A percentile compares a stretch with the other conserved stretches of the same genome.
These are phyloP conservation scores for Xylariaceae sp. DNA, from an alignment of 2,329 filamentous ascomycete species.

Conservation along the genomic window DNA sequence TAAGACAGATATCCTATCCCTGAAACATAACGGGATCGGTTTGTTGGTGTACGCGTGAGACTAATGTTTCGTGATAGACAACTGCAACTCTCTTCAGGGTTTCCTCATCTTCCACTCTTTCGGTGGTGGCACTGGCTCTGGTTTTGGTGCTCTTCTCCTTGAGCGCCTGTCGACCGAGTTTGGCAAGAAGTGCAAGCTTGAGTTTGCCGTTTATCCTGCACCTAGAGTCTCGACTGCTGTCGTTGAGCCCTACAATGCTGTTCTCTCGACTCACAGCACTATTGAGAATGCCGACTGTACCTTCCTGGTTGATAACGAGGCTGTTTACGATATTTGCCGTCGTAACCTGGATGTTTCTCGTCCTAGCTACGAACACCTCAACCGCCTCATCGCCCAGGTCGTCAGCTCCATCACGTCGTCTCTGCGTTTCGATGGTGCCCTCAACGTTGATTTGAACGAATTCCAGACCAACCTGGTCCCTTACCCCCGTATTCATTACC, in stretches of 20 bases:
- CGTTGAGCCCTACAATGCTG: constrained; percentile 70
- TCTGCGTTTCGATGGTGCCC: constrained; percentile 65
- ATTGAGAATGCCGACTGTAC: constrained; percentile 75
- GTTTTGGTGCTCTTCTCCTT: constrained; percentile 65
- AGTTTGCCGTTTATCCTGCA: constrained; percentile 67
- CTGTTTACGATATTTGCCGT: constrained; percentile 70
- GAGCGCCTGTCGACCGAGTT: constrained; percentile 70
- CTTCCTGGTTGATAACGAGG: constrained; percentile 72
- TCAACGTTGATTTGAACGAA: constrained; percentile 71
- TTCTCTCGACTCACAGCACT: constrained; percentile 68
- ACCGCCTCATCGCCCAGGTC: constrained; percentile 68
- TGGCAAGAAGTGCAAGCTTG: constrained; percentile 72
- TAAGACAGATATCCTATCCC: constrained; percentile 35
- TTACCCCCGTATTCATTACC: constrained; percentile 70
- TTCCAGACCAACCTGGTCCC: constrained; percentile 74
- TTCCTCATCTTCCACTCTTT: constrained; percentile 74
- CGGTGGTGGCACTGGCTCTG: constrained; percentile 66
- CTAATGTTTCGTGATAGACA: constrained; percentile 46
- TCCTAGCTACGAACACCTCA: constrained; percentile 65
- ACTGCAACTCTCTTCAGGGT: constrained; percentile 67
- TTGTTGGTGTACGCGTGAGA: not conserved
- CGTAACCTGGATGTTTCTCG: constrained; percentile 66
- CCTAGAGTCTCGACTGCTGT: constrained; percentile 65
- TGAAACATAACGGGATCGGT: not conserved
- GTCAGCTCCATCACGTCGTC: constrained; percentile 71